Evolutionary conservation across 2,329 filamentous ascomycete species (phyloP).

Genomic region (Lasiodiplodia sp.): DNA sequence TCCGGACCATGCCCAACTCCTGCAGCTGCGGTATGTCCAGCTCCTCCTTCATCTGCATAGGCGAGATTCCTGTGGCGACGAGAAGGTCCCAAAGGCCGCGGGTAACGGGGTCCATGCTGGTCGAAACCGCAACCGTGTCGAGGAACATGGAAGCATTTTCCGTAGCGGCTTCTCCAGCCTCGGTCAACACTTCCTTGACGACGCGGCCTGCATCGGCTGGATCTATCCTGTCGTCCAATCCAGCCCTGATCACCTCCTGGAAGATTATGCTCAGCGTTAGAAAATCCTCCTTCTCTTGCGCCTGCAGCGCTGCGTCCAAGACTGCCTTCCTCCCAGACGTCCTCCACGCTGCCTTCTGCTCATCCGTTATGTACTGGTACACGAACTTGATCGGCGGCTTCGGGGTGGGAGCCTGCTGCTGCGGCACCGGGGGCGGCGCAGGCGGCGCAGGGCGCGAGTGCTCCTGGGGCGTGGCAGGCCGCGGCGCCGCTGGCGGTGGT

Average conservation of each 20-base stretch:
- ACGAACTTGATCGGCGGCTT: constrained; percentile 58
- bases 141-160: constrained; percentile 71
- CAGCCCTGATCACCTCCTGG: constrained; percentile 83
- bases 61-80: constrained; percentile 74
- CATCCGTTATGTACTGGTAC: constrained; percentile 79
- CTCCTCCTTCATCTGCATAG: constrained; percentile 76
- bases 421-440: neutral
- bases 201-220: constrained; percentile 73
- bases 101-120: constrained; percentile 71
- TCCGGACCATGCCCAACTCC: constrained; percentile 79
- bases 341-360: constrained; percentile 72
- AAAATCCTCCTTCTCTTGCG: constrained; percentile 71
- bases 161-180: constrained; percentile 56
- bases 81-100: constrained; percentile 71
- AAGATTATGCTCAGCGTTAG: constrained; percentile 75
- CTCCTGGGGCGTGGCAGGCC: constrained; percentile 33
- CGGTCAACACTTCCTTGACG: constrained; percentile 75
- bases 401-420: neutral
- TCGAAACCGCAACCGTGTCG: constrained; percentile 80
- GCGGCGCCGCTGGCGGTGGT: neutral
- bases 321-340: constrained; percentile 71
- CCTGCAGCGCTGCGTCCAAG: constrained; percentile 69
- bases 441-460: constrained; percentile 1
- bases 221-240: constrained; percentile 72
- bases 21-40: constrained; percentile 82